These are phyloP conservation scores for Chaetomium sp. DNA, from an alignment of 2,329 filamentous ascomycete species.

Conservation along the genomic window DNA sequence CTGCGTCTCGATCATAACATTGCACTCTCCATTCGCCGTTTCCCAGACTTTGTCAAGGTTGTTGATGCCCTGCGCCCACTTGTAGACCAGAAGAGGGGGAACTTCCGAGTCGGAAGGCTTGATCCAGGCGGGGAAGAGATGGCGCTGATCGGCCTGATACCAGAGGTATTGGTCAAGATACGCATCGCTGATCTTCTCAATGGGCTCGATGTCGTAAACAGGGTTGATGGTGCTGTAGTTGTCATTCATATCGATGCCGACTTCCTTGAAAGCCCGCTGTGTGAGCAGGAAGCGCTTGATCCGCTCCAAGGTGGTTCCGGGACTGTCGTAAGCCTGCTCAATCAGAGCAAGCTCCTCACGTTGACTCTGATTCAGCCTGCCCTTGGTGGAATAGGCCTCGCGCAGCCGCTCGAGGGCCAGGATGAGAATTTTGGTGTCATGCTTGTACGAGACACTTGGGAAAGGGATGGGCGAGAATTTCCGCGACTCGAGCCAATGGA, in stretches of 20 bases:
- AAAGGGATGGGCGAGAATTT: constrained; percentile 99
- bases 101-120: constrained; percentile 99
- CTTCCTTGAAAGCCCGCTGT: constrained; percentile 97
- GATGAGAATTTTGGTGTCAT: constrained; percentile 98
- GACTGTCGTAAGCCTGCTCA: constrained; percentile 97
- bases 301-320: constrained; percentile 89
- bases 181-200: constrained; percentile 98
- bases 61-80: constrained; percentile 99
- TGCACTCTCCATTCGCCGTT: constrained; percentile 89
- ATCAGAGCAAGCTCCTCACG: constrained; percentile 95
- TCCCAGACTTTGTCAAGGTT: constrained; percentile 96
- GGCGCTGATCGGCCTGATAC: constrained; percentile 97
- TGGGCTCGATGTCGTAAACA: constrained; percentile 97
- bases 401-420: constrained; percentile 88
- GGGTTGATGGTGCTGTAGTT: constrained; percentile 99
- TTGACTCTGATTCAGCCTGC: constrained; percentile 93
- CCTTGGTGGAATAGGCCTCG: constrained; percentile 97
- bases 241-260: constrained; percentile 99
- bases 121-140: constrained; percentile 97
- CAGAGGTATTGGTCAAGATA: constrained; percentile 98
- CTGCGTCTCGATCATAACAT: constrained; percentile 97
- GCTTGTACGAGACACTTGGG: constrained; percentile 98
- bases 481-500: constrained; percentile 96
- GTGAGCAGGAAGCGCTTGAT: constrained; percentile 98
- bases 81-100: constrained; percentile 90